Evolutionary conservation across 2,329 filamentous ascomycete species (phyloP).

Genomic region (Calonectria leucothoes): DNA sequence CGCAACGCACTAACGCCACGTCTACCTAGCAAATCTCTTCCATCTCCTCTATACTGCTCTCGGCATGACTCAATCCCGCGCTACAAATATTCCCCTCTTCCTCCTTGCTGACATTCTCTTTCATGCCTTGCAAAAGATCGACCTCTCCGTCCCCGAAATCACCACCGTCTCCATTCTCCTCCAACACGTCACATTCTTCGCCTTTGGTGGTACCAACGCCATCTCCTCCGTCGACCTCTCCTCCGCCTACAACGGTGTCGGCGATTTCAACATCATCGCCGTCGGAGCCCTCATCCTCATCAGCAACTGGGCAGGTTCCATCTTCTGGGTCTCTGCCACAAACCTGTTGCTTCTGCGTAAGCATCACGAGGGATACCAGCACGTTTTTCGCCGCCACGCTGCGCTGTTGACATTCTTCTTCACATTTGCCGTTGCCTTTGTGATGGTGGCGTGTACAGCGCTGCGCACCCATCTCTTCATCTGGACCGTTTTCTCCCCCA

Average conservation of each 20-base stretch:
- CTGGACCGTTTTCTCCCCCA: constrained; percentile 98
- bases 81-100: constrained; percentile 87
- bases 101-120: constrained; percentile 76
- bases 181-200: constrained; percentile 88
- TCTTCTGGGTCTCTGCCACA: constrained; percentile 85
- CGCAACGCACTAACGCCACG: background rate
- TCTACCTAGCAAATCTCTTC: constrained; percentile 55
- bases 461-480: constrained; percentile 93
- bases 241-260: constrained; percentile 93
- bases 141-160: constrained; percentile 67
- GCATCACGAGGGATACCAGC: constrained; percentile 36
- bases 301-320: constrained; percentile 89
- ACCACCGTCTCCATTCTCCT: constrained; percentile 80
- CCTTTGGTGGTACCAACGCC: constrained; percentile 89
- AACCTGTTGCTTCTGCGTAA: constrained; percentile 66
- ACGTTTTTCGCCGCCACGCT: constrained; percentile 64
- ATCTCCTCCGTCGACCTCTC: constrained; percentile 96
- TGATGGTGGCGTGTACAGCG: constrained; percentile 90
- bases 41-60: constrained; percentile 82
- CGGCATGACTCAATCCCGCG: constrained; percentile 86
- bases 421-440: constrained; percentile 71
- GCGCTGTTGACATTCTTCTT: constrained; percentile 77
- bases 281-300: constrained; percentile 89
- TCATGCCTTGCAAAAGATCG: constrained; percentile 58
- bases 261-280: constrained; percentile 80